Evolutionary conservation across 2,329 filamentous ascomycete species (phyloP), one percentile per base, ranked within the genome.

Genomic region (Aspergillus tanneri): DNA sequence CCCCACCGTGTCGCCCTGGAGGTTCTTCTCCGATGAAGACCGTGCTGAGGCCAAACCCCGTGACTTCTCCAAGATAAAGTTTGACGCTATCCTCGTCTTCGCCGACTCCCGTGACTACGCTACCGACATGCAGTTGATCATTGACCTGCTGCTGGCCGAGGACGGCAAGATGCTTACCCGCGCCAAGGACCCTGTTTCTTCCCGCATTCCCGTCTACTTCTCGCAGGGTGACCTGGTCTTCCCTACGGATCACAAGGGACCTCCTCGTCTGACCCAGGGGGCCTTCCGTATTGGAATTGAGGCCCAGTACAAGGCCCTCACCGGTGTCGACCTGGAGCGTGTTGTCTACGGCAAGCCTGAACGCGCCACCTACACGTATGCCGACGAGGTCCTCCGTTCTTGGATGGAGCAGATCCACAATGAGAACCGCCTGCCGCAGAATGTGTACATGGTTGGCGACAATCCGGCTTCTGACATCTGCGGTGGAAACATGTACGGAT

Each of bases 321-420:
- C 84, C 0, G 85, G 84, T 49, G 78, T 78, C 12, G 85, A 88
- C 54, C 81, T 88, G 38, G 85, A 88, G 78, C 85, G 85, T 76
- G 83, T 87, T 25, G 83, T 88, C 47, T 88, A 88, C 73, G 85
- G 85, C 62, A 88, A 88, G 77, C 85, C 85, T 21, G 85, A 88
- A 67, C 61, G 82, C 50, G 85, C 85, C 4, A 88, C 85, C n/a
- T 88, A 88, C 79, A 87, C 85, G 73, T 88, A 87, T 70, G 86
- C 86, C 54, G 85, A 88, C 59, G 84, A 87, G 69, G 81, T 89
- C 14, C 78, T 90, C 53, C 76, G 80, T 24, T 79, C 78, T 43
- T 90, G 86, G 86, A 89, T 89, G 85, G 85, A 86, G 58, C 76
- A 82, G 60, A 81, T 90, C 56, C 86, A 90, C 75, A 82, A 82